Evolutionary conservation across 306 rosid genomes (phyloP).

Genomic region (Dalbergia cultrata): DNA sequence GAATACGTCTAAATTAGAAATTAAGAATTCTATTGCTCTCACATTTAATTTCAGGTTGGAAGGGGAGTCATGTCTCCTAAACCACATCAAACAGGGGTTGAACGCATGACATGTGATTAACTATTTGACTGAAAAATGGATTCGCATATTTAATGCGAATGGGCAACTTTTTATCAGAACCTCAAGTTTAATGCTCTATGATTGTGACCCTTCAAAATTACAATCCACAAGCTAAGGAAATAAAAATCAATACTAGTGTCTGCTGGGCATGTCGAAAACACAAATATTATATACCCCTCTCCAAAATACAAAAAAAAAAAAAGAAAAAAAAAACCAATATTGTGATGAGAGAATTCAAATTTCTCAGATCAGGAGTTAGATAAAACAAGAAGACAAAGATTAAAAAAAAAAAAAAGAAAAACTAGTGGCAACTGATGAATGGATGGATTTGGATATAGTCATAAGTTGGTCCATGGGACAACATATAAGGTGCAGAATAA

Average conservation of each 20-base stretch:
- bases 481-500: neutral
- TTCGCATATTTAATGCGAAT: slow-evolving; percentile 22
- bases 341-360: neutral
- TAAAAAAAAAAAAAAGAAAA: neutral
- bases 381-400: neutral
- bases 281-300: neutral
- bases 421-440: neutral
- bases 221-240: slow-evolving; percentile 2
- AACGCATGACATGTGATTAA: slow-evolving; percentile 1
- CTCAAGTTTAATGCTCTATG: slow-evolving; percentile 31
- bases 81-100: slow-evolving; percentile 35
- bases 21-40: slow-evolving; percentile 10
- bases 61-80: slow-evolving; percentile 7
- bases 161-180: slow-evolving; percentile 16
- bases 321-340: neutral
- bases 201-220: slow-evolving; percentile 25
- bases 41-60: slow-evolving; percentile 20
- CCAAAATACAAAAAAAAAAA: no score
- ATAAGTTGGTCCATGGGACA: neutral
- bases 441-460: neutral
- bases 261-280: slow-evolving; percentile 20
- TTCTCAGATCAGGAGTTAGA: neutral
- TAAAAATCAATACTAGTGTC: slow-evolving; percentile 9
- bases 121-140: neutral
- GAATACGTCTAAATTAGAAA: neutral